Evolutionary conservation across 148 eudicot genomes (phyloP).

Genomic region (Spergularia marina): DNA sequence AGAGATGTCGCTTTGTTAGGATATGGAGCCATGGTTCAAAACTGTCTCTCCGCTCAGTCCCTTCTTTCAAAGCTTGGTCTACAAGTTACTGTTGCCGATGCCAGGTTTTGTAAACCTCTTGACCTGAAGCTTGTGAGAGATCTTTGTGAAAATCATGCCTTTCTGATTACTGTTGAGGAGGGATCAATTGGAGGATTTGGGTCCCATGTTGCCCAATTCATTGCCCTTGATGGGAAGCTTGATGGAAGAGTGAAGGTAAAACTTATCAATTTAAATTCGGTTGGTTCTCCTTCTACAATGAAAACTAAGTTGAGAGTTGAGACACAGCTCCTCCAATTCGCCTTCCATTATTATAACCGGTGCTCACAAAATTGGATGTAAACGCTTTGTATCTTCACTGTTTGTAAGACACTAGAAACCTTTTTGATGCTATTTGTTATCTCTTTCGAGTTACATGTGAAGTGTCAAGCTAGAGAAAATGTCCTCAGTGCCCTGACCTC

Average conservation of each 20-base stretch:
- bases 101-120: slow-evolving; percentile 94
- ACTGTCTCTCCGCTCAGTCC: slow-evolving; percentile 76
- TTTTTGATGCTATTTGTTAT: background rate
- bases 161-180: slow-evolving; percentile 83
- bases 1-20: slow-evolving; percentile 79
- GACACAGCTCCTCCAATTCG: too few relatives aligned
- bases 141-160: slow-evolving; percentile 73
- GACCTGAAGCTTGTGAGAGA: slow-evolving; percentile 68
- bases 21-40: slow-evolving; percentile 88
- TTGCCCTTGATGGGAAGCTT: slow-evolving; percentile 81
- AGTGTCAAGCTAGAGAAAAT: background rate
- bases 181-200: slow-evolving; percentile 94
- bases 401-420: too few relatives aligned
- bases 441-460: too few relatives aligned
- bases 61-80: slow-evolving; percentile 74
- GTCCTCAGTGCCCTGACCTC: background rate
- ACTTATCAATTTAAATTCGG: background rate
- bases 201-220: slow-evolving; percentile 85
- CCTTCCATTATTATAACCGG: background rate
- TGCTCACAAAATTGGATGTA: background rate
- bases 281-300: background rate
- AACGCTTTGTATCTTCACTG: background rate
- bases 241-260: slow-evolving; percentile 82
- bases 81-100: slow-evolving; percentile 94
- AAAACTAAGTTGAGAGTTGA: background rate